phyloP scores from a whole-genome alignment of 345 rosid genomes.

The Arabidopsis suecica region DNA sequence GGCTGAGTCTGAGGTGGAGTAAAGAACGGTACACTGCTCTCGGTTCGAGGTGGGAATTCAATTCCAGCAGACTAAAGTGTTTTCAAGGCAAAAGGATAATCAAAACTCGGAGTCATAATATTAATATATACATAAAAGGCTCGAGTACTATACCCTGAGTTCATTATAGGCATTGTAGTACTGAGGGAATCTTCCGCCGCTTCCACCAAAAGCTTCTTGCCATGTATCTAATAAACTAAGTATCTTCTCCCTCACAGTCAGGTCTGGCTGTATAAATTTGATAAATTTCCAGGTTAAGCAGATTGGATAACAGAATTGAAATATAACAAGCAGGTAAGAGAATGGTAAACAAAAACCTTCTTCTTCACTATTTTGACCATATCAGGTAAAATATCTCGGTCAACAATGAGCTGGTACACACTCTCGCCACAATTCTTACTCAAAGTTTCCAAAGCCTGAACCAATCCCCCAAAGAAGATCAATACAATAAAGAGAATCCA shows the following conservation, averaged over 20 bases:
- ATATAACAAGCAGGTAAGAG: conserved; percentile 17
- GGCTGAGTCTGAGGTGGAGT: conserved; percentile 98
- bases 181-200: conserved; percentile 84
- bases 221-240: conserved; percentile 62
- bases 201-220: conserved; percentile 84
- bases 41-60: conserved; percentile 90
- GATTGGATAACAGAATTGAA: conserved; percentile 8
- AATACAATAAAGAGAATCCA: conserved; percentile 2
- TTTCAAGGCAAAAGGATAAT: conserved; percentile 1
- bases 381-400: conserved; percentile 90
- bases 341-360: conserved; percentile 61
- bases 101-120: conserved; percentile 15
- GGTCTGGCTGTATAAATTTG: conserved; percentile 76
- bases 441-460: conserved; percentile 87
- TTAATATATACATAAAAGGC: not conserved
- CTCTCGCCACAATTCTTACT: conserved; percentile 94
- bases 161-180: conserved; percentile 85
- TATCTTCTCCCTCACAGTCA: conserved; percentile 92
- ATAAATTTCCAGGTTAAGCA: conserved; percentile 19
- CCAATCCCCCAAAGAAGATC: conserved; percentile 33
- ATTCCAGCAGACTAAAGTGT: conserved; percentile 72
- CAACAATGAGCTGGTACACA: conserved; percentile 83
- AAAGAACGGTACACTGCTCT: conserved; percentile 81
- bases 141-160: conserved; percentile 62
- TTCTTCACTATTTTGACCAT: conserved; percentile 98